Conservation (phyloP, 2,329 filamentous ascomycete species). For the Byssoonygena ceratinophila region DNA sequence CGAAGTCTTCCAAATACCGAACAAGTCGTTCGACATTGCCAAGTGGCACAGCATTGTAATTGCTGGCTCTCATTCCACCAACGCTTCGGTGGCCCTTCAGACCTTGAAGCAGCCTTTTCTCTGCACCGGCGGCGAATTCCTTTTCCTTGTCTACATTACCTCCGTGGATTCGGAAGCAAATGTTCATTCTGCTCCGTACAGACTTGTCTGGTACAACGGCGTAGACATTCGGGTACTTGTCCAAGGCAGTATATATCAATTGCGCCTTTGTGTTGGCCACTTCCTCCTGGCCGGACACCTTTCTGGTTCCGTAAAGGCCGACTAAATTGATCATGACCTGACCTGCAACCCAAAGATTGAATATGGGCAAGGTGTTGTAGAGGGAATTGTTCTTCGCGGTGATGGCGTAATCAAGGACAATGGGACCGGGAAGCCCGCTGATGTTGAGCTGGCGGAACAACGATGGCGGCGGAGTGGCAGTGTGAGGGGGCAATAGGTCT, state of each 20-base stretch:
- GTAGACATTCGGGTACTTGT: constrained; percentile 63
- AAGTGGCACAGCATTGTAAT: constrained; percentile 72
- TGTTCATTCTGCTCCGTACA: constrained; percentile 81
- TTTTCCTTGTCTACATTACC: constrained; percentile 63
- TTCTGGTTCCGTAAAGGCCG: constrained; percentile 50
- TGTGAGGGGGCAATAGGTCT: constrained; percentile 58
- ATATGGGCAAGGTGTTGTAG: constrained; percentile 93
- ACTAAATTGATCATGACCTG: constrained; percentile 73
- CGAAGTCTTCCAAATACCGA: constrained; percentile 45
- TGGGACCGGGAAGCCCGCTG: constrained; percentile 53
- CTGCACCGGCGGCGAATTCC: constrained; percentile 63
- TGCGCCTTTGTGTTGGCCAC: constrained; percentile 64
- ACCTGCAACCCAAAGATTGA: constrained; percentile 85
- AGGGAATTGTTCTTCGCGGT: constrained; percentile 88
- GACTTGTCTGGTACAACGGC: constrained; percentile 63
- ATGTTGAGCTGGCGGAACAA: constrained; percentile 64
- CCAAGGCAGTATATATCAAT: constrained; percentile 65
- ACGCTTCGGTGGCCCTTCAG: constrained; percentile 83
- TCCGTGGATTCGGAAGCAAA: constrained; percentile 70
- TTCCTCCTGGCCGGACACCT: constrained; percentile 65
- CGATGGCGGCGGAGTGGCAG: constrained; percentile 54
- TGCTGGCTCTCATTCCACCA: constrained; percentile 73
- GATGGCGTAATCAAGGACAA: constrained; percentile 71
- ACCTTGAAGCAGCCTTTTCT: constrained; percentile 59
- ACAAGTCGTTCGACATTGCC: constrained; percentile 36